A percentile compares a stretch with the other conserved stretches of the same genome.
phyloP scores from a whole-genome alignment of 441 rosid genomes.

The Gossypium aridum region DNA sequence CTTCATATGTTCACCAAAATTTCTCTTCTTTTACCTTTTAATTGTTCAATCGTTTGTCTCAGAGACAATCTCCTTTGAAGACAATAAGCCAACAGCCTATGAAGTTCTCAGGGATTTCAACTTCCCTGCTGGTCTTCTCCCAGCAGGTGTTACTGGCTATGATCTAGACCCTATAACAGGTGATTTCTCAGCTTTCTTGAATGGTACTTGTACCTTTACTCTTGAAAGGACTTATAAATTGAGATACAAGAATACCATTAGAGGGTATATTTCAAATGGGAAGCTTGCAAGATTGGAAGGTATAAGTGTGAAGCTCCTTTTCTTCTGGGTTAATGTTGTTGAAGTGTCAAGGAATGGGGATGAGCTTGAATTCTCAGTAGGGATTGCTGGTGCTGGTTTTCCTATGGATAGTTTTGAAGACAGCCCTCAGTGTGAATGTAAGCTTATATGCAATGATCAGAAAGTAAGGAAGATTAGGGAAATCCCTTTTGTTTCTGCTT shows the following conservation, averaged over 20 bases:
- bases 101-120: slow-evolving; percentile 34
- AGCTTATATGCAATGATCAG: slow-evolving; percentile 29
- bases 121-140: slow-evolving; percentile 60
- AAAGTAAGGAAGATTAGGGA: slow-evolving; percentile 20
- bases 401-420: slow-evolving; percentile 36
- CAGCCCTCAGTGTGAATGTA: slow-evolving; percentile 46
- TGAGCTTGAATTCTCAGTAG: slow-evolving; percentile 34
- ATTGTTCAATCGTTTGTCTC: slow-evolving; percentile 3
- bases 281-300: slow-evolving; percentile 35
- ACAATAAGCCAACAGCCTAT: slow-evolving; percentile 37
- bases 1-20: not conserved
- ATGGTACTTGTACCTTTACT: slow-evolving; percentile 44
- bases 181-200: slow-evolving; percentile 44
- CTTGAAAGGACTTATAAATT: slow-evolving; percentile 55
- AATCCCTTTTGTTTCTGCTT: slow-evolving; percentile 32
- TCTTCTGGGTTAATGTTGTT: slow-evolving; percentile 37
- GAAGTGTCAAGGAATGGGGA: slow-evolving; percentile 36
- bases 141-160: slow-evolving; percentile 47
- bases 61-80: not conserved
- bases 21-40: slow-evolving; percentile 11
- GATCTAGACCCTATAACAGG: slow-evolving; percentile 44
- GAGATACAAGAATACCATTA: slow-evolving; percentile 41
- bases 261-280: slow-evolving; percentile 37
- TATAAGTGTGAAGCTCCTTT: slow-evolving; percentile 49
- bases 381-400: slow-evolving; percentile 37